Evolutionary conservation across 2,329 filamentous ascomycete genomes (phyloP).

Genomic region (Camillea tinctor): DNA sequence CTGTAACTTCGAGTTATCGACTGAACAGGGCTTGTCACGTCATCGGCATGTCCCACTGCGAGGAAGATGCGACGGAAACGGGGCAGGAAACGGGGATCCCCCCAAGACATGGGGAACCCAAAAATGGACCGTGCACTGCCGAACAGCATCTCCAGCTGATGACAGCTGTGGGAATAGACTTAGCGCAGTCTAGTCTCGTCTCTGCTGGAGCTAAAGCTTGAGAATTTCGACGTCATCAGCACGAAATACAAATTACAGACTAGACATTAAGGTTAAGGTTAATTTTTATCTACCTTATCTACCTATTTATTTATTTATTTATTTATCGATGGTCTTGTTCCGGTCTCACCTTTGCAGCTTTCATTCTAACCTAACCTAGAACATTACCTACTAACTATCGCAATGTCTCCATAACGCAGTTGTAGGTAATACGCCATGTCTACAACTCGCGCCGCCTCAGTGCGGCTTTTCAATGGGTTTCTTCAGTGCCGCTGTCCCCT

Average conservation of each 20-base stretch:
- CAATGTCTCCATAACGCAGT: background rate
- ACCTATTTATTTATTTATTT: background rate
- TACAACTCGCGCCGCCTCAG: conserved; percentile 15
- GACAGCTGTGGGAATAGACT: background rate
- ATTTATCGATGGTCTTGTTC: too few relatives aligned
- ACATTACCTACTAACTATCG: background rate
- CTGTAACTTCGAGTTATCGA: background rate
- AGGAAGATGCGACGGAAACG: background rate
- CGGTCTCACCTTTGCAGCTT: too few relatives aligned
- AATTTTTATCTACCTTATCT: too few relatives aligned
- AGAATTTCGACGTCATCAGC: background rate
- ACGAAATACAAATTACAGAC: background rate
- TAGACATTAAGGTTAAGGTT: too few relatives aligned
- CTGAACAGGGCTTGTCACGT: background rate
- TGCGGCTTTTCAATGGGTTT: conserved; percentile 15
- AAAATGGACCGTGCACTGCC: background rate
- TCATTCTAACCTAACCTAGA: background rate
- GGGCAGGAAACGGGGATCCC: too few relatives aligned
- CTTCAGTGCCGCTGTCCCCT: conserved; percentile 1
- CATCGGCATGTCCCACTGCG: background rate
- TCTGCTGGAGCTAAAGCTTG: too few relatives aligned
- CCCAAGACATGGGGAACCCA: background rate
- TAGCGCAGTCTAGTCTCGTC: background rate
- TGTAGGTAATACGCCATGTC: conserved; percentile 15
- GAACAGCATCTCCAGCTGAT: background rate